Base-by-base conservation (phyloP, 2,329 filamentous ascomycete genomes). In the Sporothrix humicola region DNA sequence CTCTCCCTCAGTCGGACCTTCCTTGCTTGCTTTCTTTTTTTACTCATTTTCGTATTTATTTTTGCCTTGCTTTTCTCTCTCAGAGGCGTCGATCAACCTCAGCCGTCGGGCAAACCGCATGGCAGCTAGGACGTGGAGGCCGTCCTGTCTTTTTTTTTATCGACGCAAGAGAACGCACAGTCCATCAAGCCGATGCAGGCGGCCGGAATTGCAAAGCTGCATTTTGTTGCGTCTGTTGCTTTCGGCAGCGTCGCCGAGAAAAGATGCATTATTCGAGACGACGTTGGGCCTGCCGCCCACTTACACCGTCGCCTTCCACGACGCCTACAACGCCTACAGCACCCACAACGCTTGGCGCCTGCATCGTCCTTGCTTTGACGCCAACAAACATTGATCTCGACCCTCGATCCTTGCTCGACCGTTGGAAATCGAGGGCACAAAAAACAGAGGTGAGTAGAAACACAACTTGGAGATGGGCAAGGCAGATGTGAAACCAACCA, bases 331-430 rank as follows among this genome's bases (percentile, higher is more conserved):
- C 20, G 13, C 52, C 20, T 56, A 26, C 52, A 56, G 10, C 20
- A 56, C 52, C 31, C 7, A 37, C 31, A 37, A 37, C 31, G 31
- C 31, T 37, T 37, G 31, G 56, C 13, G 23, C 54, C 54, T 56
- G 54, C 56, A 37, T 59, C 56, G 10, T 58, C 23, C 56, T 58
- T 7, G 56, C 56, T 31, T 58, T 23, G 26, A 37, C 13, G 5
- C 56, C 56, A 59, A 59, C 56, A 59, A 23, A 59, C 56, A 59
- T 26, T 13, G 23, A n/a, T 37, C 26, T 59, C 56, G 56, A 59
- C 56, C 56, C 13, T 37, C 13, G 26, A 59, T 59, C 56, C 56
- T 17, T 59, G 56, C 17, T 8, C 12, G 26, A n/a, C 26, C 26
- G 48, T 50, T 26, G 26, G 15, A 59, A 8, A 4, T 59, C 17